A percentile compares a stretch with the other conserved stretches of the same genome.
Evolutionary conservation across 805 yeast species (phyloP).

Genomic region (Jamesozyma spencerorum): DNA sequence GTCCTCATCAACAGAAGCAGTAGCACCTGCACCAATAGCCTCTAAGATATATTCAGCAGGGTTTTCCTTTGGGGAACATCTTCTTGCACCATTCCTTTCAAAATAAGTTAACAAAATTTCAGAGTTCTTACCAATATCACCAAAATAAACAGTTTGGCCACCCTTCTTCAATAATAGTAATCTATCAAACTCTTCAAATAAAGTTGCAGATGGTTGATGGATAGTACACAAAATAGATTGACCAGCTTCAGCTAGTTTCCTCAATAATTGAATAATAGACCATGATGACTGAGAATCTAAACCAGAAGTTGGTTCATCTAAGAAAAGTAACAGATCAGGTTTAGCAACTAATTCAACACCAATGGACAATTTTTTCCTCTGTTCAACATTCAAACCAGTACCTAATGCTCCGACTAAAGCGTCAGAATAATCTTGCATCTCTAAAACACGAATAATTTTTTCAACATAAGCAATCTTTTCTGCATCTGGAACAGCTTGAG

Average conservation of each 20-base stretch:
- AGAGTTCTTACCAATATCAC: constrained; percentile 52
- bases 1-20: constrained; percentile 42
- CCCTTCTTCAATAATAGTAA: constrained; percentile 54
- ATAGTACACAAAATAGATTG: constrained; percentile 48
- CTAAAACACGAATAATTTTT: constrained; percentile 45
- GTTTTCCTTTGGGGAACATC: constrained; percentile 45
- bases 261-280: constrained; percentile 40
- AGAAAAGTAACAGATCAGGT: constrained; percentile 37
- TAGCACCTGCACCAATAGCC: constrained; percentile 68
- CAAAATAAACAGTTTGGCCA: constrained; percentile 65
- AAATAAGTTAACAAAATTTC: constrained; percentile 47
- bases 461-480: constrained; percentile 60
- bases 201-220: constrained; percentile 54
- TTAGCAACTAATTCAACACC: constrained; percentile 42
- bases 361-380: constrained; percentile 36
- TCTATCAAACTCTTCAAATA: constrained; percentile 53
- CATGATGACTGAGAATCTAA: constrained; percentile 45
- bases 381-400: constrained; percentile 36
- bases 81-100: constrained; percentile 57
- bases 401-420: constrained; percentile 41
- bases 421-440: constrained; percentile 45
- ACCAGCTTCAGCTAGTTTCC: constrained; percentile 38
- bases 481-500: constrained; percentile 35
- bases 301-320: constrained; percentile 49
- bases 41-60: constrained; percentile 66